These are phyloP conservation scores for Pisolithus marmoratus DNA, from an alignment of 768 basidiomycete species.

Conservation along the genomic window DNA sequence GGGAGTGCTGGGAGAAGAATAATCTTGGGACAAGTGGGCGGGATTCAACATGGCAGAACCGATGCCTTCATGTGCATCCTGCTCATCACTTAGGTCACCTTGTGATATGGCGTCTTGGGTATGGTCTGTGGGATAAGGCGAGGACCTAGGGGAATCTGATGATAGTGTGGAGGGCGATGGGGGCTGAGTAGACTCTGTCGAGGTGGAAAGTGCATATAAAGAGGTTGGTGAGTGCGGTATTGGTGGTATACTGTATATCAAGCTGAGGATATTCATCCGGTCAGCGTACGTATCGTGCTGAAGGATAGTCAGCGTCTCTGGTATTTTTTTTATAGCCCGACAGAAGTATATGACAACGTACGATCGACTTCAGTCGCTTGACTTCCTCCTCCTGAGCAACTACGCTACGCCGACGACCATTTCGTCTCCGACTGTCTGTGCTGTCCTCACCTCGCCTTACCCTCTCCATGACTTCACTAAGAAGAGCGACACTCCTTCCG, in stretches of 20 bases:
- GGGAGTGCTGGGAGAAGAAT: slow-evolving; percentile 13
- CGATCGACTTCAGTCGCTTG: slow-evolving; percentile 78
- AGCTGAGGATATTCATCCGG: slow-evolving; percentile 86
- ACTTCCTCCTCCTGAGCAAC: slow-evolving; percentile 93
- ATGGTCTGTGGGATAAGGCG: slow-evolving; percentile 37
- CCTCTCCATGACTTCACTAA: slow-evolving; percentile 90
- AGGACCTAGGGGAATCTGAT: slow-evolving; percentile 46
- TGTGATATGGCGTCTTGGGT: slow-evolving; percentile 30
- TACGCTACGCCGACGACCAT: slow-evolving; percentile 65
- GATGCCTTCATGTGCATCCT: slow-evolving; percentile 37
- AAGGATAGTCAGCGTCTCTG: slow-evolving; percentile 11
- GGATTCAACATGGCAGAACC: slow-evolving; percentile 40
- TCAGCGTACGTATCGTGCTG: slow-evolving; percentile 96
- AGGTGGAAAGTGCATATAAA: slow-evolving; percentile 38
- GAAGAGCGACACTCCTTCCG: slow-evolving; percentile 75
- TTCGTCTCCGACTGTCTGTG: slow-evolving; percentile 56
- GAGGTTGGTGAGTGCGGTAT: slow-evolving; percentile 60
- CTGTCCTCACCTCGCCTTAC: slow-evolving; percentile 83
- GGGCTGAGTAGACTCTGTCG: slow-evolving; percentile 31
- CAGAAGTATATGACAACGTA: slow-evolving; percentile 37
- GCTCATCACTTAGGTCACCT: slow-evolving; percentile 24
- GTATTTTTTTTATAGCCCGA: slow-evolving; percentile 8
- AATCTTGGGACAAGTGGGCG: slow-evolving; percentile 25
- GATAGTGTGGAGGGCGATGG: slow-evolving; percentile 35
- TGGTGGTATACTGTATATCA: slow-evolving; percentile 83